Percentiles rank a stretch among this genome's conserved stretches.
phyloP scores from a whole-genome alignment of 2,329 filamentous ascomycete genomes.

The Colletotrichum aenigma region DNA sequence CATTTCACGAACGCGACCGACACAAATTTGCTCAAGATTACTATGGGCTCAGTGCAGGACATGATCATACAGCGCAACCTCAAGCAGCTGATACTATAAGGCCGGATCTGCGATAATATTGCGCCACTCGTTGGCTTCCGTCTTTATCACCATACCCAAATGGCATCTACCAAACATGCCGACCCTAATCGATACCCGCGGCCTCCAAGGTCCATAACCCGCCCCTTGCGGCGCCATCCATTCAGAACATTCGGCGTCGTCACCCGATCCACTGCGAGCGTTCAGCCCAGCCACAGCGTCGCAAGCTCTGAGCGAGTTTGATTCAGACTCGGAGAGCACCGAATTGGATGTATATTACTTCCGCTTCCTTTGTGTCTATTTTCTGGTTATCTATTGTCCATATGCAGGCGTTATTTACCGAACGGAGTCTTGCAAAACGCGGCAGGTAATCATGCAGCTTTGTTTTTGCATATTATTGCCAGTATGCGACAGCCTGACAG shows the following conservation, averaged over 20 bases:
- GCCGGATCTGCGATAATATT: slow-evolving; percentile 1
- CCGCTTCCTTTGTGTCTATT: slow-evolving; percentile 15
- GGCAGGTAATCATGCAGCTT: background rate
- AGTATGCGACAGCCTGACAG: background rate
- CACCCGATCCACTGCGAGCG: background rate
- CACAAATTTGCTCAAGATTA: slow-evolving; percentile 81
- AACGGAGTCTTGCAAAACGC: background rate
- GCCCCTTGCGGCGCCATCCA: background rate
- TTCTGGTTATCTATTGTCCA: slow-evolving; percentile 14
- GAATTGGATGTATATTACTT: slow-evolving; percentile 11
- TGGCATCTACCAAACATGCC: slow-evolving; percentile 1
- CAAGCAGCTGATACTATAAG: slow-evolving; percentile 76
- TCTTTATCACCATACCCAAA: background rate
- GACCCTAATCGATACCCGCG: slow-evolving; percentile 17
- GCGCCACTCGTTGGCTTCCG: background rate
- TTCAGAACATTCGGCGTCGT: background rate
- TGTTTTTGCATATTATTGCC: background rate
- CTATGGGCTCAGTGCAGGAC: slow-evolving; percentile 85
- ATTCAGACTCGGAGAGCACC: background rate
- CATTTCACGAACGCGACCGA: slow-evolving; percentile 68
- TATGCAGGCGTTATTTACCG: slow-evolving; percentile 13
- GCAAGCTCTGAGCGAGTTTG: background rate
- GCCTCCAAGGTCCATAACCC: background rate
- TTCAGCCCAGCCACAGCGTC: background rate
- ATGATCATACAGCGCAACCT: slow-evolving; percentile 88